Base-by-base conservation (phyloP, 495 filamentous ascomycete genomes). In the Hypoxylon intermedium region DNA sequence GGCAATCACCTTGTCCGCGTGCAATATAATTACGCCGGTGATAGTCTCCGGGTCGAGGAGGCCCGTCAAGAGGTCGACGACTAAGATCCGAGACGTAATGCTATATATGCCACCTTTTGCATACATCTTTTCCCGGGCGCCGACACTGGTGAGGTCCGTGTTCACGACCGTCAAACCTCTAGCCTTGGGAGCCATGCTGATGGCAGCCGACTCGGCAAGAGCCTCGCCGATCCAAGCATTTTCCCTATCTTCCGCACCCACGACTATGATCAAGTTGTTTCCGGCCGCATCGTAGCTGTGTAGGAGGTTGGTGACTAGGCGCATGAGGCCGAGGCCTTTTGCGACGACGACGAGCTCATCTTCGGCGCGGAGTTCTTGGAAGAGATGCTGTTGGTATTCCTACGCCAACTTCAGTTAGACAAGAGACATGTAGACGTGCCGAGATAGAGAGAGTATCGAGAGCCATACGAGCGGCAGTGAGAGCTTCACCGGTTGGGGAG, bases 261-360 rank as follows among this genome's bases (percentile, higher is more conserved):
- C 85, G 36, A 98, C 72, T 53, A 98, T 76, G 23, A 98, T 85
- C 38, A 98, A 72, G 71, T 97, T 97, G 73, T 93, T 93, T 4
- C 95, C 94, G 5, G 92, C 91, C 2, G 91, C 93, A 81, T 98
- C 94, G 75, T 96, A 96, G 16, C 92, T 91, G 72, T 98, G 95
- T 28, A 98, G 85, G 6, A 98, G 84, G 70, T 97, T 98, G 12
- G 92, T 95, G 56, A 97, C 84, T 13, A 98, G 78, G 43, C 91
- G 91, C 49, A 97, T 83, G 13, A 98, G 86, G 48, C 94, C 94
- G 13, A 98, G 86, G 64, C 94, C 94, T 48, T 93, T 89, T 2
- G 93, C 93, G 31, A 97, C 82, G 34, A 98, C 79, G 65, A 97
- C 86, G 60, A 98, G 86, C 74, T 93, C 90, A 90, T 98, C 94